A percentile compares a stretch with the other conserved stretches of the same genome.
phyloP scores from a whole-genome alignment of 257 asterid species.

The Solanum peruvianum region DNA sequence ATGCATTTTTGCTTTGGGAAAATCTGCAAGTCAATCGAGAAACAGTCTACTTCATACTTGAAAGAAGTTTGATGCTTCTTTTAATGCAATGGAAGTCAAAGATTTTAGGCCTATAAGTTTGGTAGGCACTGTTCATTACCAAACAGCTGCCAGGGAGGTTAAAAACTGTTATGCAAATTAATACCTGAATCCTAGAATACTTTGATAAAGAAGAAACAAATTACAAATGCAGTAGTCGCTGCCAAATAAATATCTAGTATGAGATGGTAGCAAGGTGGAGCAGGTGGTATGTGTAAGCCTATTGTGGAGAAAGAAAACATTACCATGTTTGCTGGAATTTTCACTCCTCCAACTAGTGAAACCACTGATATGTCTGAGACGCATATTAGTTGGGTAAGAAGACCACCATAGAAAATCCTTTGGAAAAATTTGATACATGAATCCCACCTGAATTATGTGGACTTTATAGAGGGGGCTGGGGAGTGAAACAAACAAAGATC shows the following conservation, averaged over 20 bases:
- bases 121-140: background rate
- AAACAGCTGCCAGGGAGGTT: background rate
- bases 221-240: background rate
- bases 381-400: background rate
- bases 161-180: background rate
- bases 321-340: background rate
- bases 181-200: background rate
- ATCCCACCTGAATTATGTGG: background rate
- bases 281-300: background rate
- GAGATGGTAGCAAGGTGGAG: background rate
- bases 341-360: background rate
- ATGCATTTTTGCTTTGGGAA: background rate
- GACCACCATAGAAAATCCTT: background rate
- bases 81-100: background rate
- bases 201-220: background rate
- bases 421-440: background rate
- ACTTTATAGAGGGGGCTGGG: background rate
- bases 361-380: background rate
- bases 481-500: background rate
- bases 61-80: background rate
- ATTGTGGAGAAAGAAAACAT: background rate
- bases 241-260: background rate
- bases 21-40: background rate
- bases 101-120: background rate
- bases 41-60: background rate